Base-by-base conservation (phyloP, 1,139 yeast species). In the Meyerozyma guilliermondii region DNA sequence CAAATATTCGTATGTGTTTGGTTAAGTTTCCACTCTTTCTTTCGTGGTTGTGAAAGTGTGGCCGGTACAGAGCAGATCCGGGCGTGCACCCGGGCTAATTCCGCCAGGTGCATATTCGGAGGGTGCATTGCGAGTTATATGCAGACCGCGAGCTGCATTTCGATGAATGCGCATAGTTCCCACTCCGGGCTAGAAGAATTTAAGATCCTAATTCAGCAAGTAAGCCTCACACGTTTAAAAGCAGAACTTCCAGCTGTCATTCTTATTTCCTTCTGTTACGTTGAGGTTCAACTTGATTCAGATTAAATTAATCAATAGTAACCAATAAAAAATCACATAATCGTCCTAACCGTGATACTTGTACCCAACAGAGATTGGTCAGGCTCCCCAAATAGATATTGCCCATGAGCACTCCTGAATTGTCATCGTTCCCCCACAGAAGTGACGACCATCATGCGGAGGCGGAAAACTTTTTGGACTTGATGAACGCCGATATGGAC, bases 401-500 rank as follows among this genome's bases (percentile, higher is more conserved):
- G 28, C 28, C 24, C 24, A 33, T 33, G 36, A 33, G 36, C 24
- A 33, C 36, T 11, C 36, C 36, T 10, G 36, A 33, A n/a, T 20
- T 33, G 24, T 11, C 36, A 23, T 33, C 23, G 13, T 33, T 33
- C 24, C 23, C 20, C 4, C 9, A 11, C 14, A 16, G 36, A 16
- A 20, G 13, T 11, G 36, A 33, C 6, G 24, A 33, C 24, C 36
- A 33, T 6, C 23, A 20, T 10, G 13, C 24, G 24, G 36, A 33
- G 6, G 16, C 36, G 29, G 39, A 45, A 9, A 48, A 50, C 41
- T 46, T 45, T 30, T 53, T 52, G 39, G 53, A 52, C 30, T 47
- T 51, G 52, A 51, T 51, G 38, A 47, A 49, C 39, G 46, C 48
- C 47, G 76, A 71, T 54, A 71, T 72, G 76, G 72, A 71, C 46